Base-by-base conservation (phyloP, 2,329 filamentous ascomycete species). In the Capronia epimyces region DNA sequence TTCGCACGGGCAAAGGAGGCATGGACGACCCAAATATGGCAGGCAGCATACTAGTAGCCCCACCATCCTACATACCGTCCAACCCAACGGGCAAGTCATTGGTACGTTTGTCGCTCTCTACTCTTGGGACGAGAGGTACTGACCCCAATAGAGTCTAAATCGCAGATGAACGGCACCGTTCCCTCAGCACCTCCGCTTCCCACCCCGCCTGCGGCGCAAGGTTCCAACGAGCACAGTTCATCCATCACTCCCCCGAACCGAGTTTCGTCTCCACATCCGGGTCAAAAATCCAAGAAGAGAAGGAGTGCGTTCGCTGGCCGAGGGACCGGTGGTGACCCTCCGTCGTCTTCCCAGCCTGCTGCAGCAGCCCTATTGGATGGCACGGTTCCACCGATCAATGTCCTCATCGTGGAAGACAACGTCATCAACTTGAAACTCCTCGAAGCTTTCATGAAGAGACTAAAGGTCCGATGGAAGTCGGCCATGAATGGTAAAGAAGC, bases 381-480 rank as follows among this genome's bases (percentile, higher is more conserved):
- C 47, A 83, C 83, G 1, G 89, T 97, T 0, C 93, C 93, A 6
- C 91, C 93, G 1, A 97, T 98, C 71, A 97, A 95, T 62, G 90
- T 97, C 6, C 76, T 98, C 37, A 95, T 98, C 54, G 93, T 98
- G 12, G 93, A 98, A 72, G 93, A 98, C 72, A 98, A 98, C 68
- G 89, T 93, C 57, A 97, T 98, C 77, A 98, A 97, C 65, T 75
- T 97, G 60, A 87, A 89, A 64, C 82, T 98, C 8, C 75, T 98
- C 29, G 91, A 96, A 65, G 89, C 90, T 1, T 95, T 98, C 64
- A 91, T 97, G 76, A 95, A 96, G 71, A 79, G 89, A 43, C 77
- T 98, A 43, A 96, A 95, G 65, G 93, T 98, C 5, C 82, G 93
- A 27, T 97, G 91, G 89, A 86, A 93, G 69, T 94, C 89, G n/a